A percentile compares a stretch with the other conserved stretches of the same genome.
Evolutionary conservation across 2,329 filamentous ascomycete genomes (phyloP).

Genomic region (Aureobasidium vineae): DNA sequence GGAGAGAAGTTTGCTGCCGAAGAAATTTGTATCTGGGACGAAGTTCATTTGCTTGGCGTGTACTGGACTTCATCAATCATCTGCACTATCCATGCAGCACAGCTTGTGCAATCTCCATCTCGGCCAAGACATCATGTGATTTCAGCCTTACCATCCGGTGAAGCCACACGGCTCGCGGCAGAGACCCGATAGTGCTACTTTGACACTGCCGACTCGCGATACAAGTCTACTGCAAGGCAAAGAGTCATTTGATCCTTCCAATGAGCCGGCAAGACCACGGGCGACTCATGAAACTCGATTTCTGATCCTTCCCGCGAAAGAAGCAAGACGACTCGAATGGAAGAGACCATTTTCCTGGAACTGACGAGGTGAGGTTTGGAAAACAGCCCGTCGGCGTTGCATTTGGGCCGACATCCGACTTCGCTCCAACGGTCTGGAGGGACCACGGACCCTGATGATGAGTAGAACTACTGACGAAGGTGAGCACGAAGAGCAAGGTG

Average conservation of each 20-base stretch:
- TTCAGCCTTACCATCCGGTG: constrained; percentile 13
- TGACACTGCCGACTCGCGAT: not conserved
- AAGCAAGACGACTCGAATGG: constrained; percentile 9
- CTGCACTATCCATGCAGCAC: not conserved
- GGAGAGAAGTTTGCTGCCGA: constrained; percentile 2
- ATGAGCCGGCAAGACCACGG: not conserved
- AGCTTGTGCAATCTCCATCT: not conserved
- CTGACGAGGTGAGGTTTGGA: not conserved
- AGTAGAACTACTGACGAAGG: not conserved
- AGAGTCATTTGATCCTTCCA: not conserved
- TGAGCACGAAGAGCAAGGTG: not conserved
- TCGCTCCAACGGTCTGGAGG: constrained; percentile 12
- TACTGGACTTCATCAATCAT: not conserved
- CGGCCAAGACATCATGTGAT: not conserved
- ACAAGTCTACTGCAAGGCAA: not conserved
- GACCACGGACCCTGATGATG: constrained; percentile 13
- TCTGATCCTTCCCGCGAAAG: not conserved
- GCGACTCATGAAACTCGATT: not conserved
- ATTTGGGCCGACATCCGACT: not conserved
- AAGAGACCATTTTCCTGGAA: constrained; percentile 8
- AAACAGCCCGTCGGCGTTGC: constrained; percentile 1
- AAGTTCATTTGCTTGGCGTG: constrained; percentile 7
- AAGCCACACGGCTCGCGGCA: constrained; percentile 8
- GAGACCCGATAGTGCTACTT: not conserved
- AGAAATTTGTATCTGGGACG: not conserved